These are phyloP conservation scores for Boletellus ananas DNA, from an alignment of 768 basidiomycete species.

Conservation along the genomic window DNA sequence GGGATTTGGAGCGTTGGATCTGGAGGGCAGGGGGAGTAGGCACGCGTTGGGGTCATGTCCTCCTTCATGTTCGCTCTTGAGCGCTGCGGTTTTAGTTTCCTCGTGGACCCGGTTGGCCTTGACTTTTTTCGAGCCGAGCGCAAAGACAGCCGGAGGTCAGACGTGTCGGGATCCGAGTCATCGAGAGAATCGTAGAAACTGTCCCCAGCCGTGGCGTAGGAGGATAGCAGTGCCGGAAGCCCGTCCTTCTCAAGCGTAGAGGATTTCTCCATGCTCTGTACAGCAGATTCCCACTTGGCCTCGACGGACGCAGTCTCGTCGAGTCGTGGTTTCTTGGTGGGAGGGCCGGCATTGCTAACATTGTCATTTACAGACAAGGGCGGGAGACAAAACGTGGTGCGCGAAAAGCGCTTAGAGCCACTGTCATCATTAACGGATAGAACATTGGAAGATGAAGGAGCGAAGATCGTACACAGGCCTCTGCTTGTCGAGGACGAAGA, in stretches of 20 bases:
- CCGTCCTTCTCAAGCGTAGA: conserved; percentile 45
- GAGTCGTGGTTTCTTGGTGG: conserved; percentile 44
- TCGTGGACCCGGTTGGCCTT: conserved; percentile 8
- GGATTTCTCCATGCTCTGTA: conserved; percentile 42
- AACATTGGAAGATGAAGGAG: conserved; percentile 40
- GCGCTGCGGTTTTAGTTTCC: conserved; percentile 13
- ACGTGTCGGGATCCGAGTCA: conserved; percentile 20
- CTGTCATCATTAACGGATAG: conserved; percentile 34
- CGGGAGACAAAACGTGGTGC: conserved; percentile 31
- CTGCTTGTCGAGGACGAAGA: conserved; percentile 24
- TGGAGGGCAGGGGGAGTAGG: conserved; percentile 40
- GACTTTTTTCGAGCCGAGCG: conserved; percentile 3
- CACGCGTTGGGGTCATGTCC: conserved; percentile 8
- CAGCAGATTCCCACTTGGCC: conserved; percentile 46
- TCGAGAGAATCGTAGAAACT: conserved; percentile 27
- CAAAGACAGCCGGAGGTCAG: conserved; percentile 7
- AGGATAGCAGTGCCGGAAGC: conserved; percentile 40
- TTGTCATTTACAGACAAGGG: conserved; percentile 5
- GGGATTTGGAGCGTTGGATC: conserved; percentile 56
- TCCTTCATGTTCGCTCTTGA: conserved; percentile 17
- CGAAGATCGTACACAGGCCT: conserved; percentile 25
- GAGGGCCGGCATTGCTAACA: conserved; percentile 27
- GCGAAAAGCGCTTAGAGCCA: conserved; percentile 42
- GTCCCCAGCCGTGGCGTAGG: conserved; percentile 22
- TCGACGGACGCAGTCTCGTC: conserved; percentile 28